Evolutionary conservation across 2,329 filamentous ascomycete species (phyloP), one percentile per base, ranked within the genome.

Genomic region (Cordyceps cicadae): DNA sequence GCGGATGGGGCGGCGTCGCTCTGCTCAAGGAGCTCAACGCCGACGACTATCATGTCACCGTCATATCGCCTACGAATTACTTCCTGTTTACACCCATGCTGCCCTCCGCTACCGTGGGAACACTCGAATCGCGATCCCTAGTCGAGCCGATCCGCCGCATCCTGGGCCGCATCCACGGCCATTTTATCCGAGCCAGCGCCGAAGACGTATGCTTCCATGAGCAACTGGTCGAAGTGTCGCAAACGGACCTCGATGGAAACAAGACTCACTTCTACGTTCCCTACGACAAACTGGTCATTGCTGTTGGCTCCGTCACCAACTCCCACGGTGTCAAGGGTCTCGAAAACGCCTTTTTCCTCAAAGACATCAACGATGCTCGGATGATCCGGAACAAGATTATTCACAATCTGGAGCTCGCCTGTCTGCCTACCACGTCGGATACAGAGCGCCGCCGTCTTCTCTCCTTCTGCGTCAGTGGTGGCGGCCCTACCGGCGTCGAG

Each of bases 71-170:
- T 0, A 89, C 89, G 41, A 97, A 97, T 69, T 96, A 97, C 76
- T 99, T 99, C 76, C 77, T 99, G 37, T 99, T 99, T 74, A 99
- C 94, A 2, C 94, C 94, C 0, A 97, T 99, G 92, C 80, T 99
- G 49, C 94, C 94, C 1, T 96, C 92, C 39, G 95, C 94, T 8
- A 99, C 95, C 0, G 94, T 99, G 6, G 95, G 95, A 14, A 99
- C 94, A 0, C 79, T 99, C 37, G 93, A 96, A 70, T 78, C 97
- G 68, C 83, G 93, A 65, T 96, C 92, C 54, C 79, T 99, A 62
- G 91, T 97, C 46, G 94, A 99, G 74, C 94, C 94, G 0, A 90
- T 99, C 63, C 85, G 94, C 63, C 85, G 90, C 53, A 94, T 99
- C 66, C 79, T 97, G 21, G 77, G 83, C 59, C 81, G 86, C 59